A percentile compares a stretch with the other conserved stretches of the same genome.
phyloP scores from a whole-genome alignment of 2,329 filamentous ascomycete species.

The Incumbomyces delicatus region DNA sequence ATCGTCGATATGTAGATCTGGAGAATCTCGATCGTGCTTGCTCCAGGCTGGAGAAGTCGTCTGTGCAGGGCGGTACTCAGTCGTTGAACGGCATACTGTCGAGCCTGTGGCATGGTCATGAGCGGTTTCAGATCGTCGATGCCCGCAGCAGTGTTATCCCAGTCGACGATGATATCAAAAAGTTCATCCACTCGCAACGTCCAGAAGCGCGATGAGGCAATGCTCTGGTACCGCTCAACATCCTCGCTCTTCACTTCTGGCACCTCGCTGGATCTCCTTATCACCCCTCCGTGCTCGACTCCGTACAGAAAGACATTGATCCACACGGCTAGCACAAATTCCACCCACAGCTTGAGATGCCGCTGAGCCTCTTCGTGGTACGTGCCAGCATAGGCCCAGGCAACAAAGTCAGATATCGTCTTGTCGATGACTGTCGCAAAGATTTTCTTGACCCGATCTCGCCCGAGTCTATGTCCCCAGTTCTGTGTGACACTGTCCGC shows the following conservation, averaged over 20 bases:
- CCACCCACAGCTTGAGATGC: conserved; percentile 47
- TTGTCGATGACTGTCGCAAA: conserved; percentile 51
- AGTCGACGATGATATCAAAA: conserved; percentile 54
- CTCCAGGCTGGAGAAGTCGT: conserved; percentile 52
- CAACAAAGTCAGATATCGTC: conserved; percentile 47
- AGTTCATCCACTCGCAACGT: conserved; percentile 46
- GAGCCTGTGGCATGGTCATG: conserved; percentile 42
- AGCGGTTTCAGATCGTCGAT: conserved; percentile 53
- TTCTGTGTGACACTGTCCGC: conserved; percentile 10
- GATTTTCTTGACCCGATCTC: conserved; percentile 44
- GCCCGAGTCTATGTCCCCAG: conserved; percentile 34
- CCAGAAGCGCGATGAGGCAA: conserved; percentile 46
- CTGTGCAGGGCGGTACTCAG: conserved; percentile 46
- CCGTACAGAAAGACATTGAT: conserved; percentile 37
- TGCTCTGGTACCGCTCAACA: conserved; percentile 46
- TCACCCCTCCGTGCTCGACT: conserved; percentile 6
- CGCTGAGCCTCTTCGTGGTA: conserved; percentile 43
- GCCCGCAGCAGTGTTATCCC: conserved; percentile 49
- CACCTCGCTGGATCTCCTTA: conserved; percentile 16
- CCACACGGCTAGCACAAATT: conserved; percentile 44
- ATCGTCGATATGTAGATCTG: conserved; percentile 60
- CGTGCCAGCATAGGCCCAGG: conserved; percentile 46
- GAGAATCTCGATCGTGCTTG: conserved; percentile 57
- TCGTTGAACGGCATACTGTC: conserved; percentile 44
- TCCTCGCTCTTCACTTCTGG: conserved; percentile 37